These are phyloP conservation scores for Patellifolia procumbens DNA, from an alignment of 179 eudicot species.

Conservation along the genomic window DNA sequence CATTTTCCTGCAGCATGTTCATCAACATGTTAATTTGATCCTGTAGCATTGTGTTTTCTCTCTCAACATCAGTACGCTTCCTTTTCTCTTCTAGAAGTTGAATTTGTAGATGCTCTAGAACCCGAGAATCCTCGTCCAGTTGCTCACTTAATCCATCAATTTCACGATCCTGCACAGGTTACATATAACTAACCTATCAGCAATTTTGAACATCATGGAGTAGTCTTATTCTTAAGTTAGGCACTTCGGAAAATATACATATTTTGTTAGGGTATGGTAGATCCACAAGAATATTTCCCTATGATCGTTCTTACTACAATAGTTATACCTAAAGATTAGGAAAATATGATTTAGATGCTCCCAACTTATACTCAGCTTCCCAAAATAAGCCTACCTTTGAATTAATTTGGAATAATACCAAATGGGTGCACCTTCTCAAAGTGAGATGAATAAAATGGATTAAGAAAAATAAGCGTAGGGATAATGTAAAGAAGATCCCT, in stretches of 20 bases:
- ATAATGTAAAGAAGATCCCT: too few species aligned
- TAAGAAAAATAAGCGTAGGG: too few species aligned
- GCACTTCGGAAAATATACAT: background rate
- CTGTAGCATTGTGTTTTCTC: slow-evolving; percentile 75
- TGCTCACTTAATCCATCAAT: slow-evolving; percentile 84
- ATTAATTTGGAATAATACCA: too few species aligned
- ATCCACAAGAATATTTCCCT: too few species aligned
- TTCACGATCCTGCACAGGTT: slow-evolving; percentile 54
- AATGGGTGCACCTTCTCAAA: too few species aligned
- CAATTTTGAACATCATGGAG: background rate
- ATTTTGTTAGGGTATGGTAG: background rate
- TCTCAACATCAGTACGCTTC: slow-evolving; percentile 78
- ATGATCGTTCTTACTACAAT: too few species aligned
- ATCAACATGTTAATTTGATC: slow-evolving; percentile 85
- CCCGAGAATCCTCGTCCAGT: slow-evolving; percentile 76
- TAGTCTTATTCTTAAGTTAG: background rate
- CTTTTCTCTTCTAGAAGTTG: slow-evolving; percentile 89
- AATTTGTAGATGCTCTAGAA: slow-evolving; percentile 78
- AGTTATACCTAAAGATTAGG: too few species aligned
- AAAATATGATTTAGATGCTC: too few species aligned
- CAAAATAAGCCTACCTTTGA: too few species aligned
- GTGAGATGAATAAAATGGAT: too few species aligned
- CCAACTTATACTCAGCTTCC: too few species aligned
- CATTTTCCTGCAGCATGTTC: slow-evolving; percentile 81
- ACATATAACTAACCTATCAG: background rate